Percentiles rank a stretch among this genome's conserved stretches.
These are phyloP conservation scores for Tulasnella sp. DNA, from an alignment of 768 basidiomycete species.

Conservation along the genomic window DNA sequence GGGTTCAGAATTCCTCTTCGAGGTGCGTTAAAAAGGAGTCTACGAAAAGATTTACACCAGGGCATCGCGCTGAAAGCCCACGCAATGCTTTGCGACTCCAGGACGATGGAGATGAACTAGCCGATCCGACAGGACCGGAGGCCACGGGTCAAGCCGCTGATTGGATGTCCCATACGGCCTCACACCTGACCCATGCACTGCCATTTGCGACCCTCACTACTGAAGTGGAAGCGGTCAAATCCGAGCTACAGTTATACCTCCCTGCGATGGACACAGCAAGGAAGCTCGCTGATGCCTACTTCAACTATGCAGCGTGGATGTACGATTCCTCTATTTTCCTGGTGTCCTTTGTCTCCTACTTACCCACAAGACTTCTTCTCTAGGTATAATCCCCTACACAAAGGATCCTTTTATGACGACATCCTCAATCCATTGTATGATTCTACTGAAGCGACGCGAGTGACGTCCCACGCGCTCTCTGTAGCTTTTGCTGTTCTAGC, in stretches of 20 bases:
- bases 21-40: constrained; percentile 9
- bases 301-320: constrained; percentile 17
- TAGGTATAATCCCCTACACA: constrained; percentile 17
- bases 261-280: neutral
- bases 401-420: constrained; percentile 9
- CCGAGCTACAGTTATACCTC: neutral
- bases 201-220: constrained; percentile 11
- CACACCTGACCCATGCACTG: constrained; percentile 10
- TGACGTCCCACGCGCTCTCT: constrained; percentile 40
- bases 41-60: neutral
- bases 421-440: constrained; percentile 16
- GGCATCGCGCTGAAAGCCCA: neutral
- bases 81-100: neutral
- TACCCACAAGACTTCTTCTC: neutral
- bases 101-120: constrained; percentile 13
- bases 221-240: constrained; percentile 11
- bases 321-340: neutral
- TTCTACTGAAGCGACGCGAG: neutral
- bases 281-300: constrained; percentile 13
- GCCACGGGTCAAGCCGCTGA: neutral
- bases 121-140: constrained; percentile 8
- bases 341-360: neutral
- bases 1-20: constrained; percentile 18
- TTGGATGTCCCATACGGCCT: constrained; percentile 1
- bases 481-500: constrained; percentile 56